Percentiles rank a stretch among this genome's conserved stretches.
These are phyloP conservation scores for Cladosporium phlei DNA, from an alignment of 2,329 filamentous ascomycete species.

Conservation along the genomic window DNA sequence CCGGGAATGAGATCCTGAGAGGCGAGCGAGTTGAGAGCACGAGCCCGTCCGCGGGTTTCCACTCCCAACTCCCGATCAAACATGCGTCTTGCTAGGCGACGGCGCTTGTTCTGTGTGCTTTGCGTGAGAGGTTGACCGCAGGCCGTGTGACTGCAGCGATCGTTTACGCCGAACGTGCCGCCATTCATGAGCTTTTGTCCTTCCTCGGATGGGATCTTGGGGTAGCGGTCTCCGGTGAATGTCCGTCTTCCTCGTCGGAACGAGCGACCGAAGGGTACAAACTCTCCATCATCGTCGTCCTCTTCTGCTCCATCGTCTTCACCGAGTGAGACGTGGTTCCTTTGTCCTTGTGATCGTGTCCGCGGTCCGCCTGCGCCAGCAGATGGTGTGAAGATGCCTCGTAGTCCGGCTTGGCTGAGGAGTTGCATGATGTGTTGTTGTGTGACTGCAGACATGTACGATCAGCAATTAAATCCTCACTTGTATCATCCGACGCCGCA, in stretches of 20 bases:
- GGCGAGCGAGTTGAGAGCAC: conserved; percentile 62
- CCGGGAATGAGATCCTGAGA: conserved; percentile 68
- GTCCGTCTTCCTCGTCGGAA: conserved; percentile 43
- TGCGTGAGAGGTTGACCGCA: conserved; percentile 33
- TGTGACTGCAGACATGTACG: conserved; percentile 33
- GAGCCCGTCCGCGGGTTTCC: conserved; percentile 54
- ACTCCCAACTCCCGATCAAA: conserved; percentile 77
- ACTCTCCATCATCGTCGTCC: conserved; percentile 32
- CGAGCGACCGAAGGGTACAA: conserved; percentile 1
- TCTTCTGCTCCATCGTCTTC: conserved; percentile 33
- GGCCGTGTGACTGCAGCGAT: conserved; percentile 46
- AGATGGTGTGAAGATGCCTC: conserved; percentile 45
- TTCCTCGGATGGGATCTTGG: conserved; percentile 76
- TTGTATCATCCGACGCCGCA: no score
- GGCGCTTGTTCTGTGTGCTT: conserved; percentile 51
- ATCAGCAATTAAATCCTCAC: not conserved
- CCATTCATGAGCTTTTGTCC: conserved; percentile 76
- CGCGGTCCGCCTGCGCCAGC: conserved; percentile 18
- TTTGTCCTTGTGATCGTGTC: conserved; percentile 23
- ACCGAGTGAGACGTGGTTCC: conserved; percentile 22
- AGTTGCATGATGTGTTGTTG: conserved; percentile 51
- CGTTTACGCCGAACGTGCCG: conserved; percentile 71
- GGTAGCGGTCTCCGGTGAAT: conserved; percentile 54
- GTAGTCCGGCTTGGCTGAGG: conserved; percentile 50
- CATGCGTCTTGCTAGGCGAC: conserved; percentile 61